These are phyloP conservation scores for Fraxinus sp. DNA, from an alignment of 305 asterid genomes.

Conservation along the genomic window DNA sequence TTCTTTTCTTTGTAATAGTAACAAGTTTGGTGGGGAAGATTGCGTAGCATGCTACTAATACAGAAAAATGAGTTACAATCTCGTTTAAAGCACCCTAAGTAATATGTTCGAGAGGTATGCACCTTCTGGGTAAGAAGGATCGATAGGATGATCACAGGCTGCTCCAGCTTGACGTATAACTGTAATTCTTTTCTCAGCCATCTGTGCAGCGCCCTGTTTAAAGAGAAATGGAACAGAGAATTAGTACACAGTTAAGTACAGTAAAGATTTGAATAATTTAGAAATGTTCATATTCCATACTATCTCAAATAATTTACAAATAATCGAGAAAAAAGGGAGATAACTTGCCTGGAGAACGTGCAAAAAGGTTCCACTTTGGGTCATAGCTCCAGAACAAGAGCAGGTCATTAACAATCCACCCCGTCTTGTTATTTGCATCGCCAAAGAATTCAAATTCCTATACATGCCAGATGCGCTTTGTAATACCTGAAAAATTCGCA, in stretches of 20 bases:
- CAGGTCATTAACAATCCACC: slow-evolving; percentile 96
- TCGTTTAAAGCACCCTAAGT: slow-evolving; percentile 52
- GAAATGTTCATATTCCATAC: background rate
- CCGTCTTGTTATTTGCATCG: slow-evolving; percentile 74
- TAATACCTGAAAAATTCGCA: slow-evolving; percentile 53
- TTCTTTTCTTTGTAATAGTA: background rate
- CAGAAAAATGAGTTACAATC: background rate
- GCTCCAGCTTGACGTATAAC: slow-evolving; percentile 81
- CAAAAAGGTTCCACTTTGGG: slow-evolving; percentile 85
- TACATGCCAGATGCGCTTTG: slow-evolving; percentile 95
- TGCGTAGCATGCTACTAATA: background rate
- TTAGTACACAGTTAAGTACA: background rate
- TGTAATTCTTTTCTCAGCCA: slow-evolving; percentile 75
- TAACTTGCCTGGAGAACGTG: slow-evolving; percentile 72
- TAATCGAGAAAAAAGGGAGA: background rate
- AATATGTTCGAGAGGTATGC: slow-evolving; percentile 74
- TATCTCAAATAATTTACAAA: background rate
- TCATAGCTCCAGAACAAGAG: slow-evolving; percentile 98
- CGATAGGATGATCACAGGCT: slow-evolving; percentile 81
- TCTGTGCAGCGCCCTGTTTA: slow-evolving; percentile 72
- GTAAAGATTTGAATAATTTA: background rate
- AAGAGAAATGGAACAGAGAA: background rate
- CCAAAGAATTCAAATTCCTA: slow-evolving; percentile 83
- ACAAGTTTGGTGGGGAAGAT: background rate
- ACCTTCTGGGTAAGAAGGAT: slow-evolving; percentile 87